A percentile compares a stretch with the other conserved stretches of the same genome.
Conservation (phyloP, 1,284 basidiomycete genomes). For the Heterobasidion irregulare region DNA sequence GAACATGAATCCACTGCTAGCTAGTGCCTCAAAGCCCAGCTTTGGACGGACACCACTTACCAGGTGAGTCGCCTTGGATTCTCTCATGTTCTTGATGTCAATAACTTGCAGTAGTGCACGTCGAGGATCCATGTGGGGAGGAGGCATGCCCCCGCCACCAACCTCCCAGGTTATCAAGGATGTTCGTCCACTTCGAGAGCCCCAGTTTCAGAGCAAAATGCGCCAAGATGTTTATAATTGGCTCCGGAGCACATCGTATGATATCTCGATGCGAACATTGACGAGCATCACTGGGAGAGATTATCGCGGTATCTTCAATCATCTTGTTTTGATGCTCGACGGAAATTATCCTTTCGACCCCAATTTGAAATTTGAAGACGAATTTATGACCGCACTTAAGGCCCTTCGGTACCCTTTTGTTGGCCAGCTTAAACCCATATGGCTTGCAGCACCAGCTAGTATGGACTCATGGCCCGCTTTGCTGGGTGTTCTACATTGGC, state of each 20-base stretch:
- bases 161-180: slow-evolving; percentile 53
- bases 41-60: slow-evolving; percentile 71
- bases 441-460: slow-evolving; percentile 77
- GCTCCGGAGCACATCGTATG: slow-evolving; percentile 53
- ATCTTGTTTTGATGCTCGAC: slow-evolving; percentile 68
- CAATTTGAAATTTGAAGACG: slow-evolving; percentile 68
- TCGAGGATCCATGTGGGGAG: slow-evolving; percentile 61
- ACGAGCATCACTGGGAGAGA: slow-evolving; percentile 75
- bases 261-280: slow-evolving; percentile 58
- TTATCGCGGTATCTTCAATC: slow-evolving; percentile 74
- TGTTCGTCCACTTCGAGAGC: slow-evolving; percentile 66
- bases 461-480: slow-evolving; percentile 80
- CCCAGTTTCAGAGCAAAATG: slow-evolving; percentile 64
- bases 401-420: slow-evolving; percentile 72
- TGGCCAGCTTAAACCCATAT: slow-evolving; percentile 69
- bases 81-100: not conserved
- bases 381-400: slow-evolving; percentile 67
- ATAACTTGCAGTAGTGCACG: slow-evolving; percentile 43
- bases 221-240: slow-evolving; percentile 67
- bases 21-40: slow-evolving; percentile 57
- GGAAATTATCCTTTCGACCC: slow-evolving; percentile 51
- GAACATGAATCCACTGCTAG: slow-evolving; percentile 56
- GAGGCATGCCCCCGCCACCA: slow-evolving; percentile 35
- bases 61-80: slow-evolving; percentile 35
- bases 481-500: slow-evolving; percentile 81